Evolutionary conservation across 2,329 filamentous ascomycete species (phyloP).

Genomic region (Penicillium aurantiogriseum): DNA sequence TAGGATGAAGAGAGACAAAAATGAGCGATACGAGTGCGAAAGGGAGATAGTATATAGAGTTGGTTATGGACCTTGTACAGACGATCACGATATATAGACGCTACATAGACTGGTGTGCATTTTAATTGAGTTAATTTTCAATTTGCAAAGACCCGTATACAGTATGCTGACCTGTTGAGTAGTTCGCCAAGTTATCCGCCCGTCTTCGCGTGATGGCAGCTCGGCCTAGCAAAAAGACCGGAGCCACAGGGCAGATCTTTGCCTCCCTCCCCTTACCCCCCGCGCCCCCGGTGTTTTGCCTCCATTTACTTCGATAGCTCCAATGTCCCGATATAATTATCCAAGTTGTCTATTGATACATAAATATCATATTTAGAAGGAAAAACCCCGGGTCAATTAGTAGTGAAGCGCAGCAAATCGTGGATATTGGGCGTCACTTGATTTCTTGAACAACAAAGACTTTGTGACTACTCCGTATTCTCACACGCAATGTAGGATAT

Average conservation of each 20-base stretch:
- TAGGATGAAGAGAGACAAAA: background rate
- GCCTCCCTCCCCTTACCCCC: too few species aligned
- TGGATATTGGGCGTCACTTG: too few species aligned
- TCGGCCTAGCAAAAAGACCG: too few species aligned
- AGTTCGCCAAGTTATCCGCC: background rate
- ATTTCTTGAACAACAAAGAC: background rate
- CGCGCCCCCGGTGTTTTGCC: background rate
- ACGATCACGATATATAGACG: constrained; percentile 1
- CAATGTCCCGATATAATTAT: background rate
- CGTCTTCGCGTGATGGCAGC: too few species aligned
- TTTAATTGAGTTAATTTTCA: background rate
- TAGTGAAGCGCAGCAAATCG: too few species aligned
- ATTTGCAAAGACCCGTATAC: background rate
- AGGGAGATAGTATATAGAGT: background rate
- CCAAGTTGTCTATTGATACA: background rate
- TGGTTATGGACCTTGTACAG: background rate
- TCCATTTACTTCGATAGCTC: background rate
- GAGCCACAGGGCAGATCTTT: too few species aligned
- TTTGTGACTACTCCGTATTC: background rate
- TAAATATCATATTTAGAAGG: too few species aligned
- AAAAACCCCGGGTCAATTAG: background rate
- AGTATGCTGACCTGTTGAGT: background rate
- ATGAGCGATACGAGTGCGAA: background rate
- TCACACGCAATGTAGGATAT: background rate
- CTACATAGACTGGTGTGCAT: background rate